Evolutionary conservation across 306 rosid genomes (phyloP).

Genomic region (Fragaria iinumae): DNA sequence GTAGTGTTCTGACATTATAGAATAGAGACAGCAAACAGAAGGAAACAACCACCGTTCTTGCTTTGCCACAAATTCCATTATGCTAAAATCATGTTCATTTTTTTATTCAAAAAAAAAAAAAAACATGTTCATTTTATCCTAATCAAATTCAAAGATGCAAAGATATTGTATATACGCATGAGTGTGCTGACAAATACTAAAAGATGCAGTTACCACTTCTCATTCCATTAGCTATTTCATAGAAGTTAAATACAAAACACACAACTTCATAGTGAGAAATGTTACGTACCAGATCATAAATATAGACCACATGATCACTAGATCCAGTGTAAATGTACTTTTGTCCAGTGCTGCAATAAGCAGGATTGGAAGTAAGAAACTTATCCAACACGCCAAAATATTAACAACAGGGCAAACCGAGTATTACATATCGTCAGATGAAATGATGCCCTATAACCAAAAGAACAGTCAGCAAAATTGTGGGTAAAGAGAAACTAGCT

Average conservation of each 20-base stretch:
- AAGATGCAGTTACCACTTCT: not conserved
- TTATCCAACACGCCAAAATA: not conserved
- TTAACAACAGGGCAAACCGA: not conserved
- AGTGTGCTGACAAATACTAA: not conserved
- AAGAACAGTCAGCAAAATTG: not conserved
- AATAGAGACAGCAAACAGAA: not conserved
- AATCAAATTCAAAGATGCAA: not conserved
- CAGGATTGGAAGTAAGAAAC: not conserved
- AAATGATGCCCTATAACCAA: not conserved
- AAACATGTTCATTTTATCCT: not conserved
- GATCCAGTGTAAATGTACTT: constrained; percentile 97
- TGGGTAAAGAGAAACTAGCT: not conserved
- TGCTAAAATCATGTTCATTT: not conserved
- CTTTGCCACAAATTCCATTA: not conserved
- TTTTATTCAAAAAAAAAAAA: not conserved
- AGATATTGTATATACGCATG: not conserved
- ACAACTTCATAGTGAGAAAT: not conserved
- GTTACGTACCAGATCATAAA: constrained; percentile 80
- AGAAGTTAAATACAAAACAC: not conserved
- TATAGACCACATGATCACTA: constrained; percentile 60
- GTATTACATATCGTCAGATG: not conserved
- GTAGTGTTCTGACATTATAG: not conserved
- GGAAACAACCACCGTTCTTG: not conserved
- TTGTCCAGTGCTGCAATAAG: constrained; percentile 45
- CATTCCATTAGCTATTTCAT: not conserved